Evolutionary conservation across 371 early-diverging fungal species (phyloP).

Genomic region (Rhizopus stolonifer): DNA sequence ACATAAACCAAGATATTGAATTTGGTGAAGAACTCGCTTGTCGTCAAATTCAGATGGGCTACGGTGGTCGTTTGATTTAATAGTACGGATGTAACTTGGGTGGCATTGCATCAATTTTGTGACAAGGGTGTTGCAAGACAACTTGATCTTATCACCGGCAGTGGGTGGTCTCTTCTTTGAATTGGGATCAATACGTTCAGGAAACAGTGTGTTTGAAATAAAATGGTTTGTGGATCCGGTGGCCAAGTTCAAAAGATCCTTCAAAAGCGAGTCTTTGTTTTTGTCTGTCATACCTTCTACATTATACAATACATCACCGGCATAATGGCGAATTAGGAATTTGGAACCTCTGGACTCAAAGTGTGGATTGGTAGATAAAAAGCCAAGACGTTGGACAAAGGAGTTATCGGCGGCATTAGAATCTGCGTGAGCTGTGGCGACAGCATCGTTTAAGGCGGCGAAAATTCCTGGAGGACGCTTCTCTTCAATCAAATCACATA

Average conservation of each 20-base stretch:
- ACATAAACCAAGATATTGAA: conserved; percentile 92
- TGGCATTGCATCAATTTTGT: conserved; percentile 91
- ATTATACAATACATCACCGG: conserved; percentile 92
- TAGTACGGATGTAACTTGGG: conserved; percentile 98
- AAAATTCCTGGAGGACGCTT: conserved; percentile 93
- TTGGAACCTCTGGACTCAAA: conserved; percentile 76
- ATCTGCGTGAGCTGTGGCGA: conserved; percentile 89
- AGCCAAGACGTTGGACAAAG: conserved; percentile 74
- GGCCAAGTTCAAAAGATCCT: conserved; percentile 84
- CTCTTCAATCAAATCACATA: conserved; percentile 96
- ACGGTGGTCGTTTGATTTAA: conserved; percentile 97
- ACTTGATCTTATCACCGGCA: conserved; percentile 84
- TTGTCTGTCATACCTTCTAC: conserved; percentile 97
- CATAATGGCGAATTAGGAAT: conserved; percentile 95
- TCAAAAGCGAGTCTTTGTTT: conserved; percentile 96
- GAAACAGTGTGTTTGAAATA: conserved; percentile 72
- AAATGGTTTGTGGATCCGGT: conserved; percentile 70
- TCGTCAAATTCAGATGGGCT: conserved; percentile 87
- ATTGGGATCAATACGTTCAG: conserved; percentile 84
- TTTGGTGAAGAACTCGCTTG: conserved; percentile 92
- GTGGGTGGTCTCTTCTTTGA: conserved; percentile 89
- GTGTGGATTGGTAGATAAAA: conserved; percentile 72
- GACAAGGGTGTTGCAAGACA: conserved; percentile 76
- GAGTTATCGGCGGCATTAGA: conserved; percentile 88
- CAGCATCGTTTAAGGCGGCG: conserved; percentile 93